phyloP scores from a whole-genome alignment of 108 stramenopile genomes.

The Ochromonas danica region DNA sequence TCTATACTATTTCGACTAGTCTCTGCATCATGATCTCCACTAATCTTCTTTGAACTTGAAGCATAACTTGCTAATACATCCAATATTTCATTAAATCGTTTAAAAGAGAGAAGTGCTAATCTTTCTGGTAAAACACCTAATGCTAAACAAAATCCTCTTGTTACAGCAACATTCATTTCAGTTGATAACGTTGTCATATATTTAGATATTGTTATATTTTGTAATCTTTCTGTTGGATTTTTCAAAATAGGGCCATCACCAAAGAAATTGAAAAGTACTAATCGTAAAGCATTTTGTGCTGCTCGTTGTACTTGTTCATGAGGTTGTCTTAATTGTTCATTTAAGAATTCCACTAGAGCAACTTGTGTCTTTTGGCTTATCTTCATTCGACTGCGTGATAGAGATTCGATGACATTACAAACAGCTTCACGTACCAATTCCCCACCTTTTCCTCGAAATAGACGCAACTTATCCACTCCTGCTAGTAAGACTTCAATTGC shows the following conservation, averaged over 20 bases:
- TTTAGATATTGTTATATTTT: conserved; percentile 74
- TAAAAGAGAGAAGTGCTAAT: conserved; percentile 42
- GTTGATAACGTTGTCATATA: conserved; percentile 66
- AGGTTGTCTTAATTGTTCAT: conserved; percentile 87
- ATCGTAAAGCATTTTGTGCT: conserved; percentile 70
- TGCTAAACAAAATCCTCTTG: conserved; percentile 80
- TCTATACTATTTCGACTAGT: conserved; percentile 83
- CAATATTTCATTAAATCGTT: not conserved
- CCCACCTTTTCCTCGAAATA: conserved; percentile 93
- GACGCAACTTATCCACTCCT: conserved; percentile 80
- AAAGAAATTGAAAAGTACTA: conserved; percentile 73
- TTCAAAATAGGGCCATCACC: conserved; percentile 62
- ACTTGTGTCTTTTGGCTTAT: conserved; percentile 75
- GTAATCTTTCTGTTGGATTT: conserved; percentile 78
- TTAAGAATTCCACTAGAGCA: conserved; percentile 79
- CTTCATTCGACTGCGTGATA: conserved; percentile 67
- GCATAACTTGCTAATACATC: not conserved
- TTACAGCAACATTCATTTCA: conserved; percentile 85
- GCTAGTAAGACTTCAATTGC: conserved; percentile 65
- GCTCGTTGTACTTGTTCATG: conserved; percentile 75
- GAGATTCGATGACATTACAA: conserved; percentile 83
- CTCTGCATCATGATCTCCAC: conserved; percentile 75
- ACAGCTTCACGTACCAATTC: conserved; percentile 86
- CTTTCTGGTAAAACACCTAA: conserved; percentile 79
- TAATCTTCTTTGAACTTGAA: not conserved